Base-by-base conservation (phyloP, 345 rosid genomes). In the Clausena lansium region DNA sequence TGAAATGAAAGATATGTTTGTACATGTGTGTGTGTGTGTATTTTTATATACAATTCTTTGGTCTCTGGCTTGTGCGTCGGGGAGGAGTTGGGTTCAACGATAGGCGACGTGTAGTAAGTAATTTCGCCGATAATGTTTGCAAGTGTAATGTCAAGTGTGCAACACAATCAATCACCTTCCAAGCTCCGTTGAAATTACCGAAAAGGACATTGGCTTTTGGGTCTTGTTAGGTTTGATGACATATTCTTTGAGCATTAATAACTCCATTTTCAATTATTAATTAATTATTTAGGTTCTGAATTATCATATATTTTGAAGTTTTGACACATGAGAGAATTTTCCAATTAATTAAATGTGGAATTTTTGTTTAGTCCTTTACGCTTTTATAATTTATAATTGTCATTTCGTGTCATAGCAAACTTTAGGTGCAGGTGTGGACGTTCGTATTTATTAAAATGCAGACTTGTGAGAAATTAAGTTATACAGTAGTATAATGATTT, bases 11-110 rank as follows among this genome's bases (percentile, higher is more conserved):
- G 54, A 3, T 45, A 4, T 13, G 1, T 45, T 5, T 11, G 5
- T 45, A 17, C 0, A 0, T 13, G 38, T 35, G 7, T 35, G 7
- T 35, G 38, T 6, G 7, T 6, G 38, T 35, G 38, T 35, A 5
- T 30, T 38, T 38, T 9, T 52, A 17, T 17, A 52, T 17, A 38
- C 14, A 0, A 58, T 6, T 39, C 1, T 73, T 62, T 27, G 36
- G 11, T 57, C 32, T 25, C 17, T 28, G 65, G 25, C 70, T 32
- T 47, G 64, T 45, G 80, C 35, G 63, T 70, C 38, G 67, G 65
- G 73, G 13, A 78, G 85, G 77, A 66, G 69, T 70, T 78, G 84
- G 74, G 65, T 71, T 84, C 73, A 80, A 76, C 75, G 78, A 77
- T 54, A 19, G 1, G 50, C 5, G 13, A 77, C 47, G 36, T 8